Evolutionary conservation across 768 basidiomycete genomes (phyloP), one percentile per base, ranked within the genome.

Genomic region (Kwoniella sp.): DNA sequence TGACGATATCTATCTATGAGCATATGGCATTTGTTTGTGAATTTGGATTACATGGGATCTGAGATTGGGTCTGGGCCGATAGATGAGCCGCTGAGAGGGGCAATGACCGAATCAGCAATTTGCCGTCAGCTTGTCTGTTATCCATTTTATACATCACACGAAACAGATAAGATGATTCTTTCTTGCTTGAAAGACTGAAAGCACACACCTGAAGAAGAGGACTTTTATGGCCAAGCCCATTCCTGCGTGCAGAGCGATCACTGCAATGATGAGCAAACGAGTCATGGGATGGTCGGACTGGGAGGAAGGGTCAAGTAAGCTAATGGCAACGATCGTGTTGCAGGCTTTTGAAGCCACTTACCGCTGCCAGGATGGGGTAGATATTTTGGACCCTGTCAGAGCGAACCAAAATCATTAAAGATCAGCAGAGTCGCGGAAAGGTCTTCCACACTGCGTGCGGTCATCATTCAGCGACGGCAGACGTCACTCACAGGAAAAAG

Each of bases 151-250:
- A 34, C 7, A 34, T 34, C 13, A 5, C 34, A 34, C 34, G 7
- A 34, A 34, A 5, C 7, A 5, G 34, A 34, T 13, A 28, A 9
- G 30, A 31, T n/a, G 55, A 30, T 1, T n/a, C n/a, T n/a, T n/a
- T n/a, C n/a, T n/a, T n/a, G n/a, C n/a, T n/a, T n/a, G n/a, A n/a
- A n/a, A n/a, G n/a, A n/a, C n/a, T n/a, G n/a, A n/a, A n/a, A n/a
- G n/a, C 25, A 75, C 73, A 69, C 50, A 80, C 75, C 77, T 78
- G 77, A 90, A 87, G 83, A 90, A 90, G 26, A 87, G 78, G 50
- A 92, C 83, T 80, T 95, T 93, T 84, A 98, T 90, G 8, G 89
- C 86, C 47, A 98, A 83, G 0, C 93, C 92, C 63, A 97, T 82
- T 1, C 83, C 89, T 1, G 86, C 86, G 73, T 99, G 95, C 17